A percentile compares a stretch with the other conserved stretches of the same genome.
Conservation (phyloP, 305 asterid genomes). For the Fraxinus angustifolia region DNA sequence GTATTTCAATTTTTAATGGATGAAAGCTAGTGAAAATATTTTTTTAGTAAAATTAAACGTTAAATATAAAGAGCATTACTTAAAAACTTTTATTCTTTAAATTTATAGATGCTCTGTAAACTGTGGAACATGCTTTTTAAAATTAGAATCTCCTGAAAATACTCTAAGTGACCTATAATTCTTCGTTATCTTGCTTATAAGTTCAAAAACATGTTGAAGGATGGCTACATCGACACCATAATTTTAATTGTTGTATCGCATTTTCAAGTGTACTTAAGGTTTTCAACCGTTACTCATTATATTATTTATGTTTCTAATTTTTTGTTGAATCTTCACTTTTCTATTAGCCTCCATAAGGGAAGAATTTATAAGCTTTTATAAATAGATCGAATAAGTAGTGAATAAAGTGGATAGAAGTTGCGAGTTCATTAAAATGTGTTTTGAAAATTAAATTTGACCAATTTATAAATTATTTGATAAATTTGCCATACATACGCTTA, state of each 20-base stretch:
- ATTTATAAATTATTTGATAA: too few relatives aligned
- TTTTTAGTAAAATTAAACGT: too few relatives aligned
- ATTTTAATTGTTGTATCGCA: background rate
- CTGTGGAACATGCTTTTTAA: too few relatives aligned
- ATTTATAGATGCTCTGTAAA: too few relatives aligned
- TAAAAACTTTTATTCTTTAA: too few relatives aligned
- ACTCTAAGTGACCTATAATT: background rate
- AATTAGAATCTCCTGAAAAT: too few relatives aligned
- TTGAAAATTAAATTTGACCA: too few relatives aligned
- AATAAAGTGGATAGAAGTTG: background rate
- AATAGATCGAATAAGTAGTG: background rate
- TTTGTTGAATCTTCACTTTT: background rate
- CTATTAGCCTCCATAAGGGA: background rate
- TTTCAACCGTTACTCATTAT: background rate
- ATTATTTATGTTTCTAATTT: background rate
- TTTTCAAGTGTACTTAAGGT: background rate
- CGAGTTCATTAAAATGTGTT: background rate
- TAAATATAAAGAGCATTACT: too few relatives aligned
- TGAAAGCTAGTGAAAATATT: too few relatives aligned
- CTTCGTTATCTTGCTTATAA: background rate
- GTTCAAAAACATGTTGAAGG: background rate
- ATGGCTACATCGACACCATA: background rate
- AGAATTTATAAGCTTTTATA: background rate
- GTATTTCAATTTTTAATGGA: too few relatives aligned
- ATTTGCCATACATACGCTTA: background rate